Base-by-base conservation (phyloP, 2,329 filamentous ascomycete species). In the Blumeria hordei region DNA sequence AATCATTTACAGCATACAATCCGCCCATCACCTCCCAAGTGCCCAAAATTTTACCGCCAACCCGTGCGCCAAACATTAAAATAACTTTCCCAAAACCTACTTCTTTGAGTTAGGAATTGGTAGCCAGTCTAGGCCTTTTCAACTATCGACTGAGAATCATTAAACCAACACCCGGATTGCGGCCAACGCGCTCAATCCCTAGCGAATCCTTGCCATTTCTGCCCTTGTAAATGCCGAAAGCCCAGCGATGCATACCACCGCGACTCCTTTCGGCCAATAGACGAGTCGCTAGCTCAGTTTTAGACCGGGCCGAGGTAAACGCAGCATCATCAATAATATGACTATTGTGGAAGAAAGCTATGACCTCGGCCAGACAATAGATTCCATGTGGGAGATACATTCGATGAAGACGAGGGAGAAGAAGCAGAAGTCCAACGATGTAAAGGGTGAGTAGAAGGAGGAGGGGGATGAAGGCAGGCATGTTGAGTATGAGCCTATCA, bases 291-390 rank as follows among this genome's bases (percentile, higher is more conserved):
- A 95, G 73, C 59, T 88, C 82, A 0, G 71, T 71, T 59, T 80
- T 81, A n/a, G 74, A 80, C 33, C 73, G 71, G 2, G 82, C 77
- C 39, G 80, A 75, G 53, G 79, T 74, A 64, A 95, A 90, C 0
- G 83, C 76, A 9, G 79, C 73, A 63, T 94, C 88, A 5, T 76
- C 72, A 1, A 85, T 70, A 16, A 93, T 70, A 28, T 82, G 81
- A 45, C 80, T 81, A 60, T 81, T 80, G 57, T 85, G 79, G 44
- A 90, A 72, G 65, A 90, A 88, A 63, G 79, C 82, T 60, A 93
- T 75, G 21, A 88, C 72, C 64, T 88, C 86, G 1, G 84, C 83
- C 16, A 93, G 72, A 50, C 76, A 85, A 57, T 74, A 76, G 43
- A 85, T 79, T 5, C 74, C 73, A 64, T 93, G 87, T 0, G 87